Evolutionary conservation across 1,284 basidiomycete species (phyloP).

Genomic region (Pyrrhoderma lamaoense): DNA sequence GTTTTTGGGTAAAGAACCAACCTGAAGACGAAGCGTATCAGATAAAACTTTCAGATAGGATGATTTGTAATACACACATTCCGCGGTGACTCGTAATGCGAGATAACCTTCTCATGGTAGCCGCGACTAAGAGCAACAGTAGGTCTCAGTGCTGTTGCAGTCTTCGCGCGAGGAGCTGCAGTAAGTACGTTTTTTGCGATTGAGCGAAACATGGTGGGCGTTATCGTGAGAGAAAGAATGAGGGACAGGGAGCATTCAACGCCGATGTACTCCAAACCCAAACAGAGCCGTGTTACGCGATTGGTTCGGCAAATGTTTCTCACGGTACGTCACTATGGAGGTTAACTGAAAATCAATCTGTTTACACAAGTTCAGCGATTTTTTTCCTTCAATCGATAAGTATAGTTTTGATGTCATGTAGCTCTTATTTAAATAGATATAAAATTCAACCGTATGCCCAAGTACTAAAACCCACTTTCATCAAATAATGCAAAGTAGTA

Average conservation of each 20-base stretch:
- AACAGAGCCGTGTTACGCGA: constrained; percentile 1
- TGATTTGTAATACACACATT: constrained; percentile 61
- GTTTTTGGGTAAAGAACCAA: constrained; percentile 90
- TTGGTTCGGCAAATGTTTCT: constrained; percentile 13
- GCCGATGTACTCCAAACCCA: constrained; percentile 2
- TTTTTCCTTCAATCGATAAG: too few species aligned
- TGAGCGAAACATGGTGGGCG: constrained; percentile 55
- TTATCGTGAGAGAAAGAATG: constrained; percentile 10
- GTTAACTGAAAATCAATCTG: too few species aligned
- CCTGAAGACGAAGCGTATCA: constrained; percentile 56
- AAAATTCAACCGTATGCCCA: too few species aligned
- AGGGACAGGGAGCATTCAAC: not conserved
- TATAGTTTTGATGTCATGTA: too few species aligned
- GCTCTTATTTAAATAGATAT: too few species aligned
- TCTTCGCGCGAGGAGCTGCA: constrained; percentile 34
- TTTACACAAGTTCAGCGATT: too few species aligned
- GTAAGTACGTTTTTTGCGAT: constrained; percentile 41
- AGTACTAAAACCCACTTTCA: too few species aligned
- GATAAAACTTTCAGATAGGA: constrained; percentile 36
- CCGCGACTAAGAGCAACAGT: constrained; percentile 42
- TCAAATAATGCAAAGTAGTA: too few species aligned
- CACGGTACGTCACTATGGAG: not conserved
- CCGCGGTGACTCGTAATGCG: constrained; percentile 91
- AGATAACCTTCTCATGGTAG: constrained; percentile 93
- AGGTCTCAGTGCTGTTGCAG: not conserved